phyloP scores from a whole-genome alignment of 805 yeast species.

The Torulaspora microellipsoides region DNA sequence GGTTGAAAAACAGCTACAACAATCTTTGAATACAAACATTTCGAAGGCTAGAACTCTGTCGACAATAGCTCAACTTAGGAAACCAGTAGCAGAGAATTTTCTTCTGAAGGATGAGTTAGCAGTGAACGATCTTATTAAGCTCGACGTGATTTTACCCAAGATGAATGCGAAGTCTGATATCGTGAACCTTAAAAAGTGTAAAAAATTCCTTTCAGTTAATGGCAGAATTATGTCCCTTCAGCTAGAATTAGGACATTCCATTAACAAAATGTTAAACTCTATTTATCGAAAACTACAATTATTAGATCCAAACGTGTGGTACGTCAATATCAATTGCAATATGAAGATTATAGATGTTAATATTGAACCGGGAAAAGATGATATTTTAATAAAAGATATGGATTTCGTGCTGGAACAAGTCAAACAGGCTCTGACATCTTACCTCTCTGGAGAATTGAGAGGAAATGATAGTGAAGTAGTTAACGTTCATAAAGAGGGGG shows the following conservation, averaged over 20 bases:
- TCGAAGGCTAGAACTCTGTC: slow-evolving; percentile 14
- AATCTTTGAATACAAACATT: slow-evolving; percentile 11
- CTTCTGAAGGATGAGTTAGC: slow-evolving; percentile 8
- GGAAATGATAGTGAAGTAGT: background rate
- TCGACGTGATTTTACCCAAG: slow-evolving; percentile 32
- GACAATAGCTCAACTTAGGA: slow-evolving; percentile 10
- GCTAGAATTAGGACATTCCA: slow-evolving; percentile 32
- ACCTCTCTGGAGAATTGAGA: slow-evolving; percentile 1
- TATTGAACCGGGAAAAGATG: slow-evolving; percentile 44
- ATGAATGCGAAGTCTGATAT: slow-evolving; percentile 32
- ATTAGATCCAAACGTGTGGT: slow-evolving; percentile 36
- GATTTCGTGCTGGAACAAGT: slow-evolving; percentile 19
- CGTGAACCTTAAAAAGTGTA: slow-evolving; percentile 17
- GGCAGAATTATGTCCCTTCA: slow-evolving; percentile 30
- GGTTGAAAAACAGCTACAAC: slow-evolving; percentile 17
- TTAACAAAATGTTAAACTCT: slow-evolving; percentile 24
- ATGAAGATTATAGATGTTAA: slow-evolving; percentile 36
- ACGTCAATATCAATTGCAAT: slow-evolving; percentile 25
- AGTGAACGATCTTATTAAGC: slow-evolving; percentile 8
- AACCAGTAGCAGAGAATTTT: slow-evolving; percentile 16
- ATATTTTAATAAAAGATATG: slow-evolving; percentile 32
- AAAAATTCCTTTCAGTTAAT: slow-evolving; percentile 36
- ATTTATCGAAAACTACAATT: slow-evolving; percentile 25
- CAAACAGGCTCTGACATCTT: slow-evolving; percentile 5
- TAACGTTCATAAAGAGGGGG: background rate